These are phyloP conservation scores for Amanita molliuscula DNA, from an alignment of 768 basidiomycete genomes.

Conservation along the genomic window DNA sequence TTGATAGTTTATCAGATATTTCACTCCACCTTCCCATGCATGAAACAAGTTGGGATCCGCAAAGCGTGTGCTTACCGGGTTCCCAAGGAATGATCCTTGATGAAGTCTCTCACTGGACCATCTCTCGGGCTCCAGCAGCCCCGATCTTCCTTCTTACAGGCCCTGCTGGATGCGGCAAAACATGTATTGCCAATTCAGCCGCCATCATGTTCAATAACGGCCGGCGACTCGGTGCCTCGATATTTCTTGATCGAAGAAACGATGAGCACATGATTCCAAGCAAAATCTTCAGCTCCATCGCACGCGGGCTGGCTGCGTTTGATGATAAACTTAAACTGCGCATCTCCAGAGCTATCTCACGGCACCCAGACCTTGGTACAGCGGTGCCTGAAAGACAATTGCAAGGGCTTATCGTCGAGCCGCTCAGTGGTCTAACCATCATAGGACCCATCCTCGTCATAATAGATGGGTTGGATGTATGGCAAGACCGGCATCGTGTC, in stretches of 20 bases:
- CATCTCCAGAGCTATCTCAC: conserved; percentile 3
- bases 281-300: conserved; percentile 23
- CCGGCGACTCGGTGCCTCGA: conserved; percentile 20
- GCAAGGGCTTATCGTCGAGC: conserved; percentile 16
- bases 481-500: conserved; percentile 9
- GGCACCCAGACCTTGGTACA: background rate
- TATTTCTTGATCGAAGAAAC: conserved; percentile 15
- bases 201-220: conserved; percentile 16
- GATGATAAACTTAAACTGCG: conserved; percentile 10
- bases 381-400: conserved; percentile 14
- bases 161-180: conserved; percentile 19
- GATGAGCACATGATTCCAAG: conserved; percentile 11
- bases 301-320: conserved; percentile 21
- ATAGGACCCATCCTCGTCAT: conserved; percentile 22
- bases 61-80: conserved; percentile 6
- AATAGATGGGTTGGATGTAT: conserved; percentile 24
- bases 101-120: conserved; percentile 12
- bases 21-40: conserved; percentile 6
- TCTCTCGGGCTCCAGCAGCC: conserved; percentile 8
- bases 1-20: background rate
- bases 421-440: conserved; percentile 13
- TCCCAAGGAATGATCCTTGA: conserved; percentile 9
- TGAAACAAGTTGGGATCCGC: conserved; percentile 6
- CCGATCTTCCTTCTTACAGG: conserved; percentile 18
- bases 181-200: conserved; percentile 19